phyloP scores from a whole-genome alignment of 129 eudicot genomes.

The Artemisia tridentata region DNA sequence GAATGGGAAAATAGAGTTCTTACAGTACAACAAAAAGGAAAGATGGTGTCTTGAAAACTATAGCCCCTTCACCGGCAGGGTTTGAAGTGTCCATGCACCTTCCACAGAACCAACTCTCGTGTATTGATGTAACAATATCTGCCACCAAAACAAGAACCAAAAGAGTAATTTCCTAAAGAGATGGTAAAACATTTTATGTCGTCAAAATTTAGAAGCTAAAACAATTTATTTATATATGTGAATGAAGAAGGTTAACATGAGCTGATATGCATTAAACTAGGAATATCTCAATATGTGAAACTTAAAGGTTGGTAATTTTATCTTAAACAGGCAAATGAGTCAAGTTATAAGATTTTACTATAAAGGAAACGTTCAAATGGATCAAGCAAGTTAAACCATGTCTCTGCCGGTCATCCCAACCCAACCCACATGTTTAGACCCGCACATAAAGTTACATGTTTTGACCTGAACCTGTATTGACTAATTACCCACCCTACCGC shows the following conservation, averaged over 20 bases:
- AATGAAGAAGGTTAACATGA: not conserved
- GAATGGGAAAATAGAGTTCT: constrained; percentile 24
- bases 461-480: not conserved
- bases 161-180: too few relatives aligned
- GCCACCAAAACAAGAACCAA: constrained; percentile 34
- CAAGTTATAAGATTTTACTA: too few relatives aligned
- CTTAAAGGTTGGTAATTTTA: too few relatives aligned
- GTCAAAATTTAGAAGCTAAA: constrained; percentile 8
- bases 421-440: not conserved
- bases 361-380: not conserved
- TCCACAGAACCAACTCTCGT: constrained; percentile 86
- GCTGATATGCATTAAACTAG: not conserved
- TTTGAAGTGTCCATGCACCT: constrained; percentile 81
- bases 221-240: not conserved
- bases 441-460: not conserved
- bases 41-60: constrained; percentile 77
- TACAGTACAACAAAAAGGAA: constrained; percentile 82
- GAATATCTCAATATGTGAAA: not conserved
- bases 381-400: not conserved
- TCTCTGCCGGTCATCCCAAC: not conserved
- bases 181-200: not conserved
- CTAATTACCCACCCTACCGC: not conserved
- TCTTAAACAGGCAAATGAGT: too few relatives aligned
- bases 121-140: constrained; percentile 93
- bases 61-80: constrained; percentile 92